Conservation (phyloP, 140 eudicot genomes). For the Anethum foeniculum region DNA sequence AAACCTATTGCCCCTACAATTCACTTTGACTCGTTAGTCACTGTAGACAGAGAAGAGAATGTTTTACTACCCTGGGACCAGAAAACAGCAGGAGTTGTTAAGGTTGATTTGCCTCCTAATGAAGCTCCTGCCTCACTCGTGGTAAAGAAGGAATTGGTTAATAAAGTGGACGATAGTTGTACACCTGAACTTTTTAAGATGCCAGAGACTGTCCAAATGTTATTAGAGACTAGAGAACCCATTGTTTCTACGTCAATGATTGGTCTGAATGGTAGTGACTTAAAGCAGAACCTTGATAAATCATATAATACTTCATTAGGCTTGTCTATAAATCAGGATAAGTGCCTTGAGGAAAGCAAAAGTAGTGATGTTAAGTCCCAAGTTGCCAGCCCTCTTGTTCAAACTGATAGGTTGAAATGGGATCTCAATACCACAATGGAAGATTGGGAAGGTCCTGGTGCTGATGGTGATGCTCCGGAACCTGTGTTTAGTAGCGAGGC, state of each 20-base stretch:
- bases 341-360: neutral
- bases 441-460: conserved; percentile 36
- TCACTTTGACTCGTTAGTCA: conserved; percentile 9
- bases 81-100: conserved; percentile 8
- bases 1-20: neutral
- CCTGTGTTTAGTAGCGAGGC: conserved; percentile 4
- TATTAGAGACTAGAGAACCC: conserved; percentile 17
- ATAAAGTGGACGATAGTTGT: neutral
- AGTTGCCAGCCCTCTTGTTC: neutral
- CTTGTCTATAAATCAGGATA: conserved; percentile 20
- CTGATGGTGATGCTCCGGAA: conserved; percentile 17
- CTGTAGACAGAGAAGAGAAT: conserved; percentile 7
- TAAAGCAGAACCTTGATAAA: conserved; percentile 13
- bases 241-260: conserved; percentile 8
- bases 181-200: neutral
- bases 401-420: conserved; percentile 40
- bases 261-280: conserved; percentile 3
- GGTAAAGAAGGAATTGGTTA: conserved; percentile 9
- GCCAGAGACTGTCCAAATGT: conserved; percentile 16
- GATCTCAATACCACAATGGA: conserved; percentile 50
- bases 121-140: conserved; percentile 7
- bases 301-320: conserved; percentile 22
- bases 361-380: conserved; percentile 1
- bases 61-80: neutral
- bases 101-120: conserved; percentile 7